Conservation (phyloP, 2,329 filamentous ascomycete species). For the Tympanopsis confertula region DNA sequence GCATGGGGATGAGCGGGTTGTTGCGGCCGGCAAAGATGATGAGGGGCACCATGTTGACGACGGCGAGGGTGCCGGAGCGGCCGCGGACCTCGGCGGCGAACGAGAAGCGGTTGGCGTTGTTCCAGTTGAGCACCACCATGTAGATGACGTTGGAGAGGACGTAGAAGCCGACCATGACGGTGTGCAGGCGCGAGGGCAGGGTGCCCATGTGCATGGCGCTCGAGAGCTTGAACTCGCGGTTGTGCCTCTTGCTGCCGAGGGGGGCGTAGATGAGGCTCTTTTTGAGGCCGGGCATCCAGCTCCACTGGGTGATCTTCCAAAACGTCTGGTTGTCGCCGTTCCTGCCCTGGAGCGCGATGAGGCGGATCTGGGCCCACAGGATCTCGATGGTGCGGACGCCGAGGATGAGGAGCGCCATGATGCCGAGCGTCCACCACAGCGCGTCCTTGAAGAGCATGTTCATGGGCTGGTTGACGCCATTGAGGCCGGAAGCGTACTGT, state of each 20-base stretch:
- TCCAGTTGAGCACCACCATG: constrained; percentile 14
- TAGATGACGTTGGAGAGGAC: constrained; percentile 14
- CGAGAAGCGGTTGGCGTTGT: constrained; percentile 2
- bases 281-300: constrained; percentile 51
- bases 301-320: constrained; percentile 45
- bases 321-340: constrained; percentile 40
- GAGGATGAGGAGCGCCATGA: neutral
- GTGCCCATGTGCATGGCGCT: constrained; percentile 49
- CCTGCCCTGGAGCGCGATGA: constrained; percentile 44
- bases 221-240: constrained; percentile 53
- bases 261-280: constrained; percentile 53
- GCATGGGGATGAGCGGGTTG: constrained; percentile 25
- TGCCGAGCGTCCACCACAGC: constrained; percentile 2
- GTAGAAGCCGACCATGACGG: constrained; percentile 12
- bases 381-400: constrained; percentile 27
- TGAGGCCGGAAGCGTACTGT: constrained; percentile 2
- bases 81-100: constrained; percentile 18
- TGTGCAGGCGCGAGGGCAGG: constrained; percentile 29
- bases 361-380: constrained; percentile 41
- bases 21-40: constrained; percentile 26
- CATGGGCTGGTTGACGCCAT: constrained; percentile 3
- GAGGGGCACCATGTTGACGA: constrained; percentile 28
- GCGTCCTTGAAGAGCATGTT: constrained; percentile 1
- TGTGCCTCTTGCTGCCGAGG: constrained; percentile 53
- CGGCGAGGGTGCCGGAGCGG: constrained; percentile 25